Evolutionary conservation across 2,329 filamentous ascomycete species (phyloP).

Genomic region (Tolypocladium endophyticum): DNA sequence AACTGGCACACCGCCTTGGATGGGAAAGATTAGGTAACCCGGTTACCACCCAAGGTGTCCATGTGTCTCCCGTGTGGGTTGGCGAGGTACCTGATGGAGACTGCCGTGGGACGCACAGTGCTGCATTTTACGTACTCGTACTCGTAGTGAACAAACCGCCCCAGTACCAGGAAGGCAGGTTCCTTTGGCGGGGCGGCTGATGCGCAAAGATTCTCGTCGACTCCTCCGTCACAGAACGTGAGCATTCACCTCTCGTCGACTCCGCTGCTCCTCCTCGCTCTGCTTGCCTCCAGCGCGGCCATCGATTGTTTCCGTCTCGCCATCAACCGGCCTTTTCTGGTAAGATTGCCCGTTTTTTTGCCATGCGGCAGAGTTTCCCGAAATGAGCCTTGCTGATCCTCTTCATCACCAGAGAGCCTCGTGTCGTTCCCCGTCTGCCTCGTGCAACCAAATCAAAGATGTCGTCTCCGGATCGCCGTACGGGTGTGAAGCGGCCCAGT

Average conservation of each 20-base stretch:
- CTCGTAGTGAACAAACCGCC: not conserved
- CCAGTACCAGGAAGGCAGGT: not conserved
- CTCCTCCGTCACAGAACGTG: not conserved
- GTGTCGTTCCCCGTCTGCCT: not conserved
- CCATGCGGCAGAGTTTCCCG: no score
- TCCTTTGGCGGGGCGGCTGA: not conserved
- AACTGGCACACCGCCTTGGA: not conserved
- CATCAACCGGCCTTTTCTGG: not conserved
- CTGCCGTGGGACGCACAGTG: not conserved
- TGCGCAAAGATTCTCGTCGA: not conserved
- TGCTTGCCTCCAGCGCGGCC: not conserved
- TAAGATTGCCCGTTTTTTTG: not conserved
- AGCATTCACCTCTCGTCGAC: not conserved
- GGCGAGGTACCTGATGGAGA: no score
- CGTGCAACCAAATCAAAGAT: conserved; percentile 12
- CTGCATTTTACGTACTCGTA: not conserved
- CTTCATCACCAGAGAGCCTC: not conserved
- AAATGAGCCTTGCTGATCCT: not conserved
- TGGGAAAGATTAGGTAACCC: not conserved
- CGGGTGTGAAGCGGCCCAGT: conserved; percentile 33
- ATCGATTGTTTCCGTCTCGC: not conserved
- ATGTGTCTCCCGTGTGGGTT: no score
- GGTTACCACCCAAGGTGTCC: no score
- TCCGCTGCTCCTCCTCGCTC: not conserved
- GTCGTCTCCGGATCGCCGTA: conserved; percentile 29